A percentile compares a stretch with the other conserved stretches of the same genome.
phyloP scores from a whole-genome alignment of 208 protist species.

The Crithidia brevicula region DNA sequence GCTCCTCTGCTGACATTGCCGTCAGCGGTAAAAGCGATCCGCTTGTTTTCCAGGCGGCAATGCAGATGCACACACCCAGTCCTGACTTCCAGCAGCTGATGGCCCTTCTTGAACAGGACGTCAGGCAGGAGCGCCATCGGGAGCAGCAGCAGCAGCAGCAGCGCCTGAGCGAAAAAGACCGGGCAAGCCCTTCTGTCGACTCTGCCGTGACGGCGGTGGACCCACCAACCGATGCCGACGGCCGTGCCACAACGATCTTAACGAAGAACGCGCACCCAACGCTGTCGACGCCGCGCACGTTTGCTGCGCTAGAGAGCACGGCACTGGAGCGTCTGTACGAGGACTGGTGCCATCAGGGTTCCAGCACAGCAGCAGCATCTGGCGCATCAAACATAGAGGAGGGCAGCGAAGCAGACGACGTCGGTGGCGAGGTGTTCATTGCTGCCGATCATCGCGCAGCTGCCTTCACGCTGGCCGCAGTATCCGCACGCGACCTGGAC shows the following conservation, averaged over 20 bases:
- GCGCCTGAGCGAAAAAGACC: too few relatives aligned
- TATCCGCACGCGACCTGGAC: slow-evolving; percentile 16
- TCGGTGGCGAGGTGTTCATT: slow-evolving; percentile 73
- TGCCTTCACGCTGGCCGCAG: slow-evolving; percentile 67
- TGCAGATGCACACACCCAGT: slow-evolving; percentile 19
- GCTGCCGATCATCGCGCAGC: slow-evolving; percentile 65
- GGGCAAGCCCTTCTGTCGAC: too few relatives aligned
- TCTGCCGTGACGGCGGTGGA: too few relatives aligned
- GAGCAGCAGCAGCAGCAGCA: slow-evolving; percentile 1
- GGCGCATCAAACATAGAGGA: slow-evolving; percentile 12
- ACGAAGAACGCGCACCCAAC: slow-evolving; percentile 2
- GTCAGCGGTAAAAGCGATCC: too few relatives aligned
- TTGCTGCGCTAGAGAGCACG: slow-evolving; percentile 61
- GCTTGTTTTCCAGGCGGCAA: background rate
- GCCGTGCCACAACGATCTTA: too few relatives aligned
- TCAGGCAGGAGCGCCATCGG: slow-evolving; percentile 24
- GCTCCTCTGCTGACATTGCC: too few relatives aligned
- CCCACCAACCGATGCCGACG: background rate
- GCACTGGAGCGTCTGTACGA: slow-evolving; percentile 75
- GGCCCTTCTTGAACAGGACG: slow-evolving; percentile 48
- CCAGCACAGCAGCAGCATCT: slow-evolving; percentile 8
- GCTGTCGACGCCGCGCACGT: slow-evolving; percentile 49
- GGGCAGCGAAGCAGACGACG: slow-evolving; percentile 10
- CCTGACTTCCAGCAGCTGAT: slow-evolving; percentile 58
- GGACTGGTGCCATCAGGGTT: slow-evolving; percentile 38